These are phyloP conservation scores for rapeseed (Brassica napus) DNA, from an alignment of 345 rosid species.

Conservation along the genomic window DNA sequence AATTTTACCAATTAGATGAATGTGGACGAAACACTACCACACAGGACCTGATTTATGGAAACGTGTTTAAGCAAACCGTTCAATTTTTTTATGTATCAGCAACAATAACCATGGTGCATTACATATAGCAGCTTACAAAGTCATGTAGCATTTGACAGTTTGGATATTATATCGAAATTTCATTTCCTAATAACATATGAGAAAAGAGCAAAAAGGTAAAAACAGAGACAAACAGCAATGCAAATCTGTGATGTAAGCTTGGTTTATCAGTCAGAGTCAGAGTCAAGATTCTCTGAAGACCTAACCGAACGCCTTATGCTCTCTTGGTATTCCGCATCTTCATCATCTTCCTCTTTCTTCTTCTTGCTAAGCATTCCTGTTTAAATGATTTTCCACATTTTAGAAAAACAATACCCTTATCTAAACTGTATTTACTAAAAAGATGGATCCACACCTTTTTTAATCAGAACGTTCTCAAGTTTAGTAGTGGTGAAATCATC, in stretches of 20 bases:
- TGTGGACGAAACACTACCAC: constrained; percentile 50
- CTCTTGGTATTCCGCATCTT: constrained; percentile 55
- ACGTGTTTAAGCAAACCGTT: constrained; percentile 1
- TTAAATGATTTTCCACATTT: constrained; percentile 12
- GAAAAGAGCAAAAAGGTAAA: constrained; percentile 8
- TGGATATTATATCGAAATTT: constrained; percentile 12
- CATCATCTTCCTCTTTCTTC: constrained; percentile 60
- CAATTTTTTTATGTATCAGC: background rate
- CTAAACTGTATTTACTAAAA: background rate
- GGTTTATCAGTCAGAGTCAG: constrained; percentile 76
- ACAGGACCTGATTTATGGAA: constrained; percentile 20
- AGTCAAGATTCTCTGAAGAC: constrained; percentile 56
- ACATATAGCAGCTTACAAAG: constrained; percentile 12
- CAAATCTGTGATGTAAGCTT: constrained; percentile 9
- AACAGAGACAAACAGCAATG: constrained; percentile 18
- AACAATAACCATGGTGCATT: constrained; percentile 4
- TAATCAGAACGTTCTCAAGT: constrained; percentile 61
- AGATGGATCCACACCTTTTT: constrained; percentile 53
- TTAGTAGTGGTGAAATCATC: constrained; percentile 67
- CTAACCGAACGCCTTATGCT: constrained; percentile 59
- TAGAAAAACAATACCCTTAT: background rate
- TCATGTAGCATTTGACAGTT: constrained; percentile 16
- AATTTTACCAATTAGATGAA: constrained; percentile 14
- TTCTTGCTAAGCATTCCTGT: constrained; percentile 72
- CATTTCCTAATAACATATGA: constrained; percentile 8